A percentile compares a stretch with the other conserved stretches of the same genome.
phyloP scores from a whole-genome alignment of 2,329 filamentous ascomycete species.

The Alternaria triticina region DNA sequence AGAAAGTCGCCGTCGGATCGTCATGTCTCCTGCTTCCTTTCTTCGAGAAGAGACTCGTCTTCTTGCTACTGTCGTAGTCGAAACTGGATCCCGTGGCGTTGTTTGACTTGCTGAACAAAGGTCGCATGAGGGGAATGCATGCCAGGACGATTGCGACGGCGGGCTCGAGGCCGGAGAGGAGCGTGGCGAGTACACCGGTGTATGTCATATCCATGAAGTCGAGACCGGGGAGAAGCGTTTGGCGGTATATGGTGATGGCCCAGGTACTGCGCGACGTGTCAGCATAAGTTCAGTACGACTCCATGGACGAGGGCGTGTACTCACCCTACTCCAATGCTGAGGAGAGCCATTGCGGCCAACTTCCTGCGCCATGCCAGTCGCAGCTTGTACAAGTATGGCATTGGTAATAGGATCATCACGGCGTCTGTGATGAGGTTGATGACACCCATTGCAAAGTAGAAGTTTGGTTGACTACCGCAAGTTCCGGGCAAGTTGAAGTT shows the following conservation, averaged over 20 bases:
- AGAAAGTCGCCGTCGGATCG: not conserved
- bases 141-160: conserved; percentile 29
- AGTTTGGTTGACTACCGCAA: conserved; percentile 25
- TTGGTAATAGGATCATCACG: conserved; percentile 22
- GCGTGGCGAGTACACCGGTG: conserved; percentile 22
- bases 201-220: conserved; percentile 28
- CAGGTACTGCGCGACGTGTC: conserved; percentile 19
- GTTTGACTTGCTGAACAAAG: conserved; percentile 5
- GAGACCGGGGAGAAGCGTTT: conserved; percentile 14
- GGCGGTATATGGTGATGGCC: conserved; percentile 32
- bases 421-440: conserved; percentile 29
- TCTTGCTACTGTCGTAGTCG: not conserved
- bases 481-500: conserved; percentile 17
- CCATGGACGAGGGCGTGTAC: not conserved
- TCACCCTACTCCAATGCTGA: conserved; percentile 29
- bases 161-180: conserved; percentile 29
- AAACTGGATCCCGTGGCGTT: not conserved
- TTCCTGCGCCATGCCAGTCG: conserved; percentile 19
- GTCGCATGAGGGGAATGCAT: conserved; percentile 27
- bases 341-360: conserved; percentile 18
- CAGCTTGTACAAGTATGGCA: conserved; percentile 26
- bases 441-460: conserved; percentile 17
- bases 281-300: not conserved
- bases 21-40: not conserved
- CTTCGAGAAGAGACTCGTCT: conserved; percentile 4